Conservation (phyloP, 2,329 filamentous ascomycete species). For the Byssochlamys sp. region DNA sequence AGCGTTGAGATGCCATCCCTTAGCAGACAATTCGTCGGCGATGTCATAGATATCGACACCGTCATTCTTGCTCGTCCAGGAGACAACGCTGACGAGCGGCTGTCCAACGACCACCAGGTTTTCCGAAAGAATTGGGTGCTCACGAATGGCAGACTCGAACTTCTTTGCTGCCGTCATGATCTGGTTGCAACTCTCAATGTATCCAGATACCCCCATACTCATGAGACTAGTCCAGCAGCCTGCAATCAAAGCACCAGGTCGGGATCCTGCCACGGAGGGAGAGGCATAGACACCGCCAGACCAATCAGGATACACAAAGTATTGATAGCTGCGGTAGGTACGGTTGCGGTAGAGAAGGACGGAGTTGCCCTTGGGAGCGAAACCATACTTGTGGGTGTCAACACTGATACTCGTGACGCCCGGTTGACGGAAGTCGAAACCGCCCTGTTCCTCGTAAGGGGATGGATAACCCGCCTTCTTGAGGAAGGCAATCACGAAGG, state of each 20-base stretch:
- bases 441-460: slow-evolving; percentile 55
- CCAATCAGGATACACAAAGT: slow-evolving; percentile 94
- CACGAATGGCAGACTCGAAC: slow-evolving; percentile 64
- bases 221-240: slow-evolving; percentile 92
- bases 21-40: slow-evolving; percentile 71
- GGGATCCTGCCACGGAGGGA: slow-evolving; percentile 79
- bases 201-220: slow-evolving; percentile 76
- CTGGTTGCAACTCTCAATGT: slow-evolving; percentile 73
- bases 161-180: slow-evolving; percentile 83
- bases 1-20: slow-evolving; percentile 92
- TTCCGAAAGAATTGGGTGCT: slow-evolving; percentile 56
- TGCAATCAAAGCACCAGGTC: slow-evolving; percentile 86
- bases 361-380: slow-evolving; percentile 94
- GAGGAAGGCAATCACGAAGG: slow-evolving; percentile 86
- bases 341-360: slow-evolving; percentile 81
- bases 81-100: slow-evolving; percentile 80
- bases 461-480: slow-evolving; percentile 74
- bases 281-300: slow-evolving; percentile 91
- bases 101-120: slow-evolving; percentile 74
- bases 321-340: slow-evolving; percentile 75
- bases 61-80: slow-evolving; percentile 63
- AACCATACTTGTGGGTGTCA: slow-evolving; percentile 98
- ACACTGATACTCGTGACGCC: slow-evolving; percentile 93
- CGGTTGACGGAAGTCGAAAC: slow-evolving; percentile 86
- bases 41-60: slow-evolving; percentile 88